Evolutionary conservation across 148 eudicot species (phyloP).

Genomic region (Camellia sinensis): DNA sequence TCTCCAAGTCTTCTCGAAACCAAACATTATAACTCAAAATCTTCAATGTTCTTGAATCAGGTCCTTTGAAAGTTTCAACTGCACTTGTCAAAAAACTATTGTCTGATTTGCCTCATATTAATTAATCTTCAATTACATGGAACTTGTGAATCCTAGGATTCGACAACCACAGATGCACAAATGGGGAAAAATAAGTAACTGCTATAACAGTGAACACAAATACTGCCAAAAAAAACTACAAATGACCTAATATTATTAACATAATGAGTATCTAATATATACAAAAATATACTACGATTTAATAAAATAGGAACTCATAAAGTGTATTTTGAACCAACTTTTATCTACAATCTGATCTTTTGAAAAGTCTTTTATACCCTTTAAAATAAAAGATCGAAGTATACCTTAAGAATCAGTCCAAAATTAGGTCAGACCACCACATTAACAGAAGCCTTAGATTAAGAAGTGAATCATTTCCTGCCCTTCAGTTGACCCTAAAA

Average conservation of each 20-base stretch:
- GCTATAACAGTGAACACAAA: background rate
- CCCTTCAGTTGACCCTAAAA: background rate
- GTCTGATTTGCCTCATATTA: background rate
- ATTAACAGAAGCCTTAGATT: background rate
- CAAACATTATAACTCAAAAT: conserved; percentile 86
- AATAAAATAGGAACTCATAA: background rate
- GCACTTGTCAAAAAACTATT: conserved; percentile 5
- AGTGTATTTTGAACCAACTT: background rate
- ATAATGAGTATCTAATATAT: background rate
- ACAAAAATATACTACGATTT: no score
- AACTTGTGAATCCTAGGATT: background rate
- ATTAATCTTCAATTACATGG: background rate
- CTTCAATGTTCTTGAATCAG: conserved; percentile 41
- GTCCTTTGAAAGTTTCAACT: conserved; percentile 26
- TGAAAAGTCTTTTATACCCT: background rate
- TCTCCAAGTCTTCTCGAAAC: conserved; percentile 86
- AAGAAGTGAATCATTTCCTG: background rate
- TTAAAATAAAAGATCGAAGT: background rate
- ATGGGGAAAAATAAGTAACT: background rate
- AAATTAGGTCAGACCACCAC: no score
- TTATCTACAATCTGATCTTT: background rate
- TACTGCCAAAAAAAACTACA: background rate
- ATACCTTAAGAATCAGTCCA: background rate
- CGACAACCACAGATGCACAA: background rate
- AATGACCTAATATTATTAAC: background rate